These are phyloP conservation scores for Fomitopsis betulina DNA, from an alignment of 1,284 basidiomycete genomes.

Conservation along the genomic window DNA sequence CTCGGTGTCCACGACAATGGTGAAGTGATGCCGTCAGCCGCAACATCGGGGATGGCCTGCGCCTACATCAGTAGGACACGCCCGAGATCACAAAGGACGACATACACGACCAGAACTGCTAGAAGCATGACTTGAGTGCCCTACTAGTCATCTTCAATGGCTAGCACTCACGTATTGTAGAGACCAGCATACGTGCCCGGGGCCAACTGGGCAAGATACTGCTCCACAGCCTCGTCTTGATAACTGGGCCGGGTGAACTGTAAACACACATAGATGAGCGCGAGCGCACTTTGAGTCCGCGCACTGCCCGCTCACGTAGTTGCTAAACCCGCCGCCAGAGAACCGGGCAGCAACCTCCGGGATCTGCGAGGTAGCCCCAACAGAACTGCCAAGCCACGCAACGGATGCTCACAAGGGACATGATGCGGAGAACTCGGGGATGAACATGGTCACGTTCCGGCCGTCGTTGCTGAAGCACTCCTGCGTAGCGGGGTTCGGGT, in stretches of 20 bases:
- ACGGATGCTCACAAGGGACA: conserved; percentile 40
- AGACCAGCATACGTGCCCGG: conserved; percentile 48
- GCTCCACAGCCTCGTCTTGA: conserved; percentile 40
- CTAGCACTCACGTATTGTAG: conserved; percentile 46
- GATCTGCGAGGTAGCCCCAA: conserved; percentile 55
- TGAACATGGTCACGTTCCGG: conserved; percentile 46
- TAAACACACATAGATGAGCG: neutral
- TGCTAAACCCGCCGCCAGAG: conserved; percentile 68
- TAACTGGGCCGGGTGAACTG: conserved; percentile 54
- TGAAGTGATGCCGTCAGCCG: conserved; percentile 33
- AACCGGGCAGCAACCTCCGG: conserved; percentile 53
- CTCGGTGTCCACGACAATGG: conserved; percentile 23
- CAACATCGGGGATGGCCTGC: conserved; percentile 34
- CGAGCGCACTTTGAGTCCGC: neutral
- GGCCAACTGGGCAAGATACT: conserved; percentile 41
- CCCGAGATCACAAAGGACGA: neutral
- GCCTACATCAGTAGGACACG: neutral
- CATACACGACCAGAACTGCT: neutral
- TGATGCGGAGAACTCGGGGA: conserved; percentile 57
- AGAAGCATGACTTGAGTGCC: conserved; percentile 4
- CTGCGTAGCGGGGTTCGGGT: conserved; percentile 43
- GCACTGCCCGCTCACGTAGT: conserved; percentile 20
- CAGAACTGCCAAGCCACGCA: conserved; percentile 31
- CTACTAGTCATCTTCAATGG: neutral
- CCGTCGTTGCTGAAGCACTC: conserved; percentile 59